Base-by-base conservation (phyloP, 1,284 basidiomycete species). In the Lignosus rhinocerotis region DNA sequence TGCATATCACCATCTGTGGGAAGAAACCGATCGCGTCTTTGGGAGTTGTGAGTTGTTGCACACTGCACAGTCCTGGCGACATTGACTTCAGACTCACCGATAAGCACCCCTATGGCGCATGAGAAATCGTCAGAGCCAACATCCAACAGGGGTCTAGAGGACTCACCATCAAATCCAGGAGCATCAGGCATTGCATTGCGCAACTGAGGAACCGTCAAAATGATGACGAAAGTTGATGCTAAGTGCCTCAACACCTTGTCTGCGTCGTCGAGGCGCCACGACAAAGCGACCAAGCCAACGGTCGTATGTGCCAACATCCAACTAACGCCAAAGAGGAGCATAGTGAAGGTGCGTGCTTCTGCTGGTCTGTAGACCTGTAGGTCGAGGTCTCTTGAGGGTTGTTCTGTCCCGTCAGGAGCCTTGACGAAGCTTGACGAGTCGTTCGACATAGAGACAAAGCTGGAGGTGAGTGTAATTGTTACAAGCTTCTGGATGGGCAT, bases 141-240 rank as follows among this genome's bases (percentile, higher is more conserved):
- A 5, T 9, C 31, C 11, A 16, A 25, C 9, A 5, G 31, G 10
- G 17, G 2, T 25, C 9, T 9, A 2, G 14, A 11, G 42, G 4
- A 67, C 77, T 70, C 60, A 79, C 83, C 82, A 62, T 84, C 82
- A 44, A 81, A 73, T 3, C 76, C 83, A 33, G 83, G 83, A 12
- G 79, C 81, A 67, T 85, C 82, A 19, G 83, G 82, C 83, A 85
- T 85, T 11, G 78, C 75, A 51, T 78, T 76, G 36, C 83, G 72
- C 43, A 85, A 62, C 59, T 83, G 80, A 4, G 82, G 83, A 21
- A 84, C 75, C 1, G 73, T 74, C 17, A 84, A 65, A 7, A 83
- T 65, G 32, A 80, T 76, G 9, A 74, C 75, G 43, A 78, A 74
- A 17, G 72, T 72, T 8, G 75, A 76, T 1, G 76, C 63, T 6